phyloP scores from a whole-genome alignment of 768 basidiomycete genomes.

The Tremella mesenterica region DNA sequence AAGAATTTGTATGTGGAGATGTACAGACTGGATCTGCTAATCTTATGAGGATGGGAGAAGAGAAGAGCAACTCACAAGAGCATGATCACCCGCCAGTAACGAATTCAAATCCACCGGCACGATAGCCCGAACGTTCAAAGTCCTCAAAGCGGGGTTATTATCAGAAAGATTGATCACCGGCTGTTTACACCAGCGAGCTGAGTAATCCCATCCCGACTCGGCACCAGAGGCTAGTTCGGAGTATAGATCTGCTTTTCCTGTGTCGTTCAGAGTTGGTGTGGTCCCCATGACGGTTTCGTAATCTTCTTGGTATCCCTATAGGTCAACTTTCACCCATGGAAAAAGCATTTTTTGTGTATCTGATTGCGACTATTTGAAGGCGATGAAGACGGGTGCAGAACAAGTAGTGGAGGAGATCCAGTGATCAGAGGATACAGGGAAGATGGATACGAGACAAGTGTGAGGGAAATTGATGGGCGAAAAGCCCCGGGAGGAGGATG shows the following conservation, averaged over 20 bases:
- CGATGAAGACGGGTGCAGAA: too few relatives aligned
- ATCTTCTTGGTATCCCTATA: conserved; percentile 52
- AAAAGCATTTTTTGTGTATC: too few relatives aligned
- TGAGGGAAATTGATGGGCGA: too few relatives aligned
- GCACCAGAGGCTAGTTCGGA: conserved; percentile 81
- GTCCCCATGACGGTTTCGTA: conserved; percentile 65
- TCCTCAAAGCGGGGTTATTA: conserved; percentile 56
- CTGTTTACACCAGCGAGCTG: conserved; percentile 45
- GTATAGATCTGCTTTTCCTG: conserved; percentile 60
- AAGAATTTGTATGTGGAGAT: too few relatives aligned
- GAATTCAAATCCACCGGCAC: conserved; percentile 74
- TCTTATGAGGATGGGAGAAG: too few relatives aligned
- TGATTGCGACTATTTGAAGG: too few relatives aligned
- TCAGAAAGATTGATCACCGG: conserved; percentile 48
- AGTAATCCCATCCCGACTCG: conserved; percentile 55
- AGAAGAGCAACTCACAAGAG: conserved; percentile 7
- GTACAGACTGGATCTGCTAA: too few relatives aligned
- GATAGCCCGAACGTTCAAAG: conserved; percentile 60
- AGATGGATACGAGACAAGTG: not conserved
- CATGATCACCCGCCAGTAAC: conserved; percentile 57
- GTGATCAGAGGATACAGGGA: not conserved
- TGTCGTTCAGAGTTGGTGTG: conserved; percentile 53
- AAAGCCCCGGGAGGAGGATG: too few relatives aligned
- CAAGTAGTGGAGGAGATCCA: not conserved
- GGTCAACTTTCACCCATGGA: too few relatives aligned